Evolutionary conservation across 768 basidiomycete genomes (phyloP), one percentile per base, ranked within the genome.

Genomic region (Mycena vitilis): DNA sequence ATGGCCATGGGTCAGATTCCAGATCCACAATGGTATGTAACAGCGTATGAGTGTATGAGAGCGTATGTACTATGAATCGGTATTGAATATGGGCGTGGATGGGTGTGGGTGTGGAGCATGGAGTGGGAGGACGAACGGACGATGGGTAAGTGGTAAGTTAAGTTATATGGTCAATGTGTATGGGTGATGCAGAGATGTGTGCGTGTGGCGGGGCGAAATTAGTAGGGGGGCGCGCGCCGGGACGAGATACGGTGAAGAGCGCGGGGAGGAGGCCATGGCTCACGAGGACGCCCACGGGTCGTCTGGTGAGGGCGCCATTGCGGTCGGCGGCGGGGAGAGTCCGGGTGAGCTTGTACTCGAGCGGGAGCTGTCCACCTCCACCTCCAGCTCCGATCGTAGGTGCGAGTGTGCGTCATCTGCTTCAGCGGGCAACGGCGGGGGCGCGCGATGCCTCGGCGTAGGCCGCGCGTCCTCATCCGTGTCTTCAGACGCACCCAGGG

Each of bases 311-410:
- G 37, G 60, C 38, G 54, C 48, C 4, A 40, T 23, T 25, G 66
- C 66, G 15, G 66, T 67, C 4, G 66, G 66, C 40, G 66, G 66
- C 38, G 66, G 66, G 4, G 66, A 67, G 16, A 48, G 45, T 44
- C 30, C 52, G 5, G 65, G 65, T 44, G 65, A 66, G 59, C 59
- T 60, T 23, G 59, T 48, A 15, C 45, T 42, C 52, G 53, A 52
- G 42, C 55, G 4, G 45, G 5, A 23, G 5, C 30, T 30, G 30
- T 20, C 44, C 25, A 25, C 44, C 15, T 40, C 40, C 15, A 40
- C 40, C 15, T 10, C 11, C 40, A 15, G 40, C 40, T 10, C 11
- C 40, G 40, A 30, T 30, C 16, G 45, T 25, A n/a, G 12, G 44
- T 34, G 53, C 53, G 53, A 55, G 55, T 57, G 30, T 2, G 30